These are phyloP conservation scores for Diaporthe sp. DNA, from an alignment of 2,329 filamentous ascomycete species.

Conservation along the genomic window DNA sequence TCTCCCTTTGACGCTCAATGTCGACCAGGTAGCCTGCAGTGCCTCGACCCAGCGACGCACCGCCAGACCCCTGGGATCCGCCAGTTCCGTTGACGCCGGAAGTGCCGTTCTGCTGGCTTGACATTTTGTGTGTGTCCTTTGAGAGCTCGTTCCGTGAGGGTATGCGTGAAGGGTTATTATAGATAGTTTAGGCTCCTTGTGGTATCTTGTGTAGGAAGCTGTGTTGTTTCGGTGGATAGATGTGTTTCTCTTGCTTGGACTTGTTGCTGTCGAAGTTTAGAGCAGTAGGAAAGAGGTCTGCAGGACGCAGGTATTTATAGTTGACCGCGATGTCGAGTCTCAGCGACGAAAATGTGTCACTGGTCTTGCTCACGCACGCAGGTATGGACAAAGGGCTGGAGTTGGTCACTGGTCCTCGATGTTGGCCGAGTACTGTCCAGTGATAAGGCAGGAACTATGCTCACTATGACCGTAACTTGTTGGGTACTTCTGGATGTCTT, in stretches of 20 bases:
- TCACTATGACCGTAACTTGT: too few species aligned
- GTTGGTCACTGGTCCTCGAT: neutral
- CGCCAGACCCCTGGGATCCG: neutral
- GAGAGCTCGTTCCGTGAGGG: fast-evolving
- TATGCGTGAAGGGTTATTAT: neutral
- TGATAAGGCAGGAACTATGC: neutral
- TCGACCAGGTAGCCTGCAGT: neutral
- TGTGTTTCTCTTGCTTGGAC: neutral
- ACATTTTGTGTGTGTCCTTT: neutral
- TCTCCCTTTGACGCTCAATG: neutral
- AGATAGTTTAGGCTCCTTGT: neutral
- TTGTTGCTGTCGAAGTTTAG: neutral
- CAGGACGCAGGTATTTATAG: neutral
- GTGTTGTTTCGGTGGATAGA: neutral
- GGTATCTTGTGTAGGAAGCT: neutral
- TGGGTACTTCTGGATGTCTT: neutral
- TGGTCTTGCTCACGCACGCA: neutral
- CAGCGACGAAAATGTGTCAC: neutral
- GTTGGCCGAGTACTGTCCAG: neutral
- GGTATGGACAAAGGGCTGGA: neutral
- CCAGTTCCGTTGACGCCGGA: neutral
- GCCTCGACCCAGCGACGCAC: too few species aligned
- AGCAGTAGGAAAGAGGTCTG: neutral
- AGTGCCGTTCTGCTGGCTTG: neutral
- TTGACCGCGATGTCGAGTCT: neutral